Base-by-base conservation (phyloP, 352 stramenopile species). In the Phytopythium kandeliae region DNA sequence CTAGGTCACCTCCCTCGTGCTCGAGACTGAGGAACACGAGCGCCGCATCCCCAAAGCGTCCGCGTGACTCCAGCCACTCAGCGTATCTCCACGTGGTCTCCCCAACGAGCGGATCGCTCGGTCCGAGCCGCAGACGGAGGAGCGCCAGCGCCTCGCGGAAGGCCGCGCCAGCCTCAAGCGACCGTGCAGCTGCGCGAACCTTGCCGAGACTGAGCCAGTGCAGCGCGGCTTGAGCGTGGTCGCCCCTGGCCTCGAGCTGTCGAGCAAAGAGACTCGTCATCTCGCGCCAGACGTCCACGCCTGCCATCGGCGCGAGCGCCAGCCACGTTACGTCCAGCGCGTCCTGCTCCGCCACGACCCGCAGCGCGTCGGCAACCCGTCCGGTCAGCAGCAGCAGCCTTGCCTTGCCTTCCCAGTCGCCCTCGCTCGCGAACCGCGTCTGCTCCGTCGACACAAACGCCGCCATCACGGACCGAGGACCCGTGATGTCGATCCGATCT, bases 291-390 rank as follows among this genome's bases (percentile, higher is more conserved):
- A 89, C 66, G 25, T 86, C 73, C 43, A 83, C 44, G 2, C 82
- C 82, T n/a, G 71, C 79, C 73, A 87, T 84, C 1, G 82, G 78
- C 22, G 82, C 78, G 24, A 82, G 71, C 2, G 78, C 63, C n/a
- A 92, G 60, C 78, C 78, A 92, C 10, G 58, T 63, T 22, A 67
- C 38, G 24, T 53, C 69, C 13, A 92, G 58, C 22, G 50, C 48
- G 33, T 62, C 57, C 58, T 86, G 69, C 22, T 69, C 71, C 5
- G 73, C 66, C 11, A 92, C 67, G 0, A 90, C 37, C 9, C 68
- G 71, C 16, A 92, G 58, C 1, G 82, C 77, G 3, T 88, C 78
- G 5, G 34, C 58, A 30, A 92, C 58, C 21, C 71, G 60, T 33
- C 78, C 78, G 25, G 86, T 62, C 0, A 90, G 38, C 6, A 90